Conservation (phyloP, 1,139 yeast species). For the Chernovozyma aurita region DNA sequence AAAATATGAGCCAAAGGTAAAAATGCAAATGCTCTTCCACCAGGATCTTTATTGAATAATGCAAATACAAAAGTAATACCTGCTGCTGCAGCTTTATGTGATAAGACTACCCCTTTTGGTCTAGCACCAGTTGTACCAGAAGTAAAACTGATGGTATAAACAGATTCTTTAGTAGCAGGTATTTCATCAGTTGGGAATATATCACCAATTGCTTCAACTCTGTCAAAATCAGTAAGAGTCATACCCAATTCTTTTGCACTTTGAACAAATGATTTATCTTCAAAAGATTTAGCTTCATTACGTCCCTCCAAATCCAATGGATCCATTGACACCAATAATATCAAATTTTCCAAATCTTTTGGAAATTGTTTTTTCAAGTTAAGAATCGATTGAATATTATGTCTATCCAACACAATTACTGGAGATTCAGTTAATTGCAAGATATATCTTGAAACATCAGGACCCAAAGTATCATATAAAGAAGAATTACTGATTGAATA, state of each 20-base stretch:
- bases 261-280: constrained; percentile 4
- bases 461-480: constrained; percentile 39
- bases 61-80: constrained; percentile 18
- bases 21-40: constrained; percentile 27
- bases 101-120: constrained; percentile 37
- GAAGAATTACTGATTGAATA: constrained; percentile 36
- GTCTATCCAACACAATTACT: constrained; percentile 27
- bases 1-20: constrained; percentile 58
- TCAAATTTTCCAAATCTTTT: constrained; percentile 21
- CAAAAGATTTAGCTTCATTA: constrained; percentile 5
- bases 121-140: constrained; percentile 36
- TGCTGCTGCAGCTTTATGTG: constrained; percentile 26
- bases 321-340: constrained; percentile 35
- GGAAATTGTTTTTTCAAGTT: constrained; percentile 24
- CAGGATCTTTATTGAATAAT: constrained; percentile 9
- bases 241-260: constrained; percentile 7
- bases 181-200: constrained; percentile 15
- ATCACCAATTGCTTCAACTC: constrained; percentile 15
- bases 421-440: constrained; percentile 34
- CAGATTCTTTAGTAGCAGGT: constrained; percentile 19
- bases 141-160: constrained; percentile 27
- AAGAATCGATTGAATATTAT: constrained; percentile 24
- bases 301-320: constrained; percentile 16
- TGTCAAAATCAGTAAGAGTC: constrained; percentile 5
- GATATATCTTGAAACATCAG: constrained; percentile 29